A percentile compares a stretch with the other conserved stretches of the same genome.
Evolutionary conservation across 2,329 filamentous ascomycete genomes (phyloP).

Genomic region (Ophiostoma angusticollis): DNA sequence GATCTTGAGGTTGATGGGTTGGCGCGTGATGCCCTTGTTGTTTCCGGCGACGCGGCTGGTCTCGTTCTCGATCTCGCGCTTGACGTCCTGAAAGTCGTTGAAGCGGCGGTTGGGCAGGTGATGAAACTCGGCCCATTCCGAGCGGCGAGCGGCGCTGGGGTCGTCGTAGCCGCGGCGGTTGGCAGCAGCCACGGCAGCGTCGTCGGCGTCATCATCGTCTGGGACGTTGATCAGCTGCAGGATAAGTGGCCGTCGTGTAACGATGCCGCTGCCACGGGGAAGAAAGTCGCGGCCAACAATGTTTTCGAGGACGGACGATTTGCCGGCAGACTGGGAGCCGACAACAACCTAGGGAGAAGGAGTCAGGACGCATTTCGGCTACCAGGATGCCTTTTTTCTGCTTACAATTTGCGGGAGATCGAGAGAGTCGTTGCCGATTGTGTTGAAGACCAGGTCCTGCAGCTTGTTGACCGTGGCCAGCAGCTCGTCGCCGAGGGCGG

Average conservation of each 20-base stretch:
- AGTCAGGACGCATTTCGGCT: not conserved
- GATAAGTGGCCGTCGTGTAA: constrained; percentile 86
- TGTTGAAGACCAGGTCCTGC: constrained; percentile 98
- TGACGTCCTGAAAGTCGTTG: constrained; percentile 94
- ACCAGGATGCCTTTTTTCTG: not conserved
- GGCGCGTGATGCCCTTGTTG: constrained; percentile 92
- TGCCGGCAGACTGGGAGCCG: constrained; percentile 94
- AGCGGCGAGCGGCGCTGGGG: constrained; percentile 52
- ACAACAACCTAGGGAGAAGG: constrained; percentile 68
- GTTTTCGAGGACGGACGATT: constrained; percentile 97
- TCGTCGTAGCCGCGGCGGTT: constrained; percentile 57
- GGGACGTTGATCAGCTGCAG: constrained; percentile 97
- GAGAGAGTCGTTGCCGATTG: constrained; percentile 95
- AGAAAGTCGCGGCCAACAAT: constrained; percentile 97
- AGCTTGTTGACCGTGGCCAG: constrained; percentile 94
- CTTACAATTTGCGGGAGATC: constrained; percentile 95
- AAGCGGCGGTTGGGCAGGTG: constrained; percentile 97
- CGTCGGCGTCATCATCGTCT: constrained; percentile 56
- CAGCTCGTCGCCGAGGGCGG: constrained; percentile 89
- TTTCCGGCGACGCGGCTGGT: constrained; percentile 92
- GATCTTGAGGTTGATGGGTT: constrained; percentile 94
- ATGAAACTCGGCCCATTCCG: constrained; percentile 87
- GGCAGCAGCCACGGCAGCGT: constrained; percentile 30
- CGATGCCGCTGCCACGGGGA: constrained; percentile 90
- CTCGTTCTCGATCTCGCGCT: constrained; percentile 93